These are phyloP conservation scores for Silene noctiflora DNA, from an alignment of 179 eudicot genomes.

Conservation along the genomic window DNA sequence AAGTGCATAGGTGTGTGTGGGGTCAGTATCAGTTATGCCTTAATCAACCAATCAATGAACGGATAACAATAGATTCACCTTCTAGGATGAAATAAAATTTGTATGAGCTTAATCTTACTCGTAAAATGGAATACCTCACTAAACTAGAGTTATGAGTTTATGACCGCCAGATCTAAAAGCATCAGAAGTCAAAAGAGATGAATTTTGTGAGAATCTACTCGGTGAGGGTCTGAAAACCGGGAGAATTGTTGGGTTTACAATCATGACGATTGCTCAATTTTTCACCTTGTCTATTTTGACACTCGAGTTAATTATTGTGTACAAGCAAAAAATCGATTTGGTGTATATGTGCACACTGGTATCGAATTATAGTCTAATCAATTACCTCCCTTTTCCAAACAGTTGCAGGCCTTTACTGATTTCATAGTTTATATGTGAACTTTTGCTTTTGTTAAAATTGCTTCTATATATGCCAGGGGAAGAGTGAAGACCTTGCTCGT, in stretches of 20 bases:
- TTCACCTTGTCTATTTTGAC: neutral
- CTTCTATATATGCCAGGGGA: conserved; percentile 41
- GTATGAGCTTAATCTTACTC: neutral
- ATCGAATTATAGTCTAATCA: neutral
- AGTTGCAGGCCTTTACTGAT: neutral
- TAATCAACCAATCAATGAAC: neutral
- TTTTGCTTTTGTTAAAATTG: conserved; percentile 15
- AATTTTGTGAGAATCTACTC: neutral
- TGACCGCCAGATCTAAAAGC: neutral
- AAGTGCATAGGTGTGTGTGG: neutral
- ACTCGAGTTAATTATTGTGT: neutral
- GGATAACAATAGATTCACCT: neutral
- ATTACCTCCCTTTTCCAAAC: neutral
- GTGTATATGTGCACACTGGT: neutral
- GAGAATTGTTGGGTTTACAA: neutral
- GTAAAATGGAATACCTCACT: neutral
- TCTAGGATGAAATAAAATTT: neutral
- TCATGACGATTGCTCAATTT: neutral
- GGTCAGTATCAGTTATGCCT: neutral
- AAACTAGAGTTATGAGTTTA: no score
- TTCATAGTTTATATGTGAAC: conserved; percentile 12
- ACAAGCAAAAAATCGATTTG: neutral
- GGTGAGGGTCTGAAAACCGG: neutral
- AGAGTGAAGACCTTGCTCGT: conserved; percentile 63
- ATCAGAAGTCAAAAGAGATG: neutral